These are phyloP conservation scores for Fusarium pseudograminearum DNA, from an alignment of 2,329 filamentous ascomycete genomes.

Conservation along the genomic window DNA sequence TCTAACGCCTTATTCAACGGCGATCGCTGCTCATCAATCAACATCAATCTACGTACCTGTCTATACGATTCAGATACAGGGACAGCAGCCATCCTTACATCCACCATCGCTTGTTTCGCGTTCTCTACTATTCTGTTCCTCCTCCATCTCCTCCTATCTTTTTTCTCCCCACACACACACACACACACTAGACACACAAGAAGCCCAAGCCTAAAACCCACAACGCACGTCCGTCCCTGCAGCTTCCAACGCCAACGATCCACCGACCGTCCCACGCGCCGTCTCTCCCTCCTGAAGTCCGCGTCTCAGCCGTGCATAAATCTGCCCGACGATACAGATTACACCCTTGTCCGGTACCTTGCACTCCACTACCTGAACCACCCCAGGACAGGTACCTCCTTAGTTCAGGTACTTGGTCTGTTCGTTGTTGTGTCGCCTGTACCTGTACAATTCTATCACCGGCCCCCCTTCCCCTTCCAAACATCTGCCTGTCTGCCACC, in stretches of 20 bases:
- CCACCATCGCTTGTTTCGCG: constrained; percentile 35
- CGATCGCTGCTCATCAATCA: constrained; percentile 20
- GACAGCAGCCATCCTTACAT: constrained; percentile 14
- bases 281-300: constrained; percentile 49
- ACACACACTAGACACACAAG: constrained; percentile 25
- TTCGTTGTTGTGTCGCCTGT: constrained; percentile 33
- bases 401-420: constrained; percentile 34
- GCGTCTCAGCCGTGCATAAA: constrained; percentile 51
- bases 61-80: neutral
- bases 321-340: constrained; percentile 37
- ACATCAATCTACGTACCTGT: neutral
- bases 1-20: constrained; percentile 14
- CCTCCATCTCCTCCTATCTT: constrained; percentile 17
- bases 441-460: constrained; percentile 42
- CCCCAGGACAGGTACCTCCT: constrained; percentile 31
- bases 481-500: constrained; percentile 35
- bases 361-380: constrained; percentile 29
- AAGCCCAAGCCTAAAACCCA: constrained; percentile 17
- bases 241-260: constrained; percentile 42
- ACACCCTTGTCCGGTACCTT: constrained; percentile 39
- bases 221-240: constrained; percentile 44
- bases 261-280: constrained; percentile 49
- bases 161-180: constrained; percentile 24
- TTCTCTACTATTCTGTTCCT: constrained; percentile 18
- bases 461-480: constrained; percentile 38